Evolutionary conservation across 441 rosid species (phyloP), one percentile per base, ranked within the genome.

Genomic region (Biscutella laevigata): DNA sequence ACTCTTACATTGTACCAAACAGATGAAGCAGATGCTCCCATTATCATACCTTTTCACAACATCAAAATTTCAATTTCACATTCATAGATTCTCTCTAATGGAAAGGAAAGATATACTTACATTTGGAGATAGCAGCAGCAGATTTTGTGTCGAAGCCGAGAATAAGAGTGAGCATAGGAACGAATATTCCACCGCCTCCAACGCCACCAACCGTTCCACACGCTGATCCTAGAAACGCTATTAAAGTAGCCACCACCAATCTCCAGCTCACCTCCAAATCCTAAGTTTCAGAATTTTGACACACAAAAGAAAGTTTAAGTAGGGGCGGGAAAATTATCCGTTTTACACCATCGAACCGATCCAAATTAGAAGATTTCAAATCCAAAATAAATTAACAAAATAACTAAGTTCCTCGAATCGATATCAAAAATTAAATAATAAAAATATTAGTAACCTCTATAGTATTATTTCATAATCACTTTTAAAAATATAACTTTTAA

Each of bases 131-230:
- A 11, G 98, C 96, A 65, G 98, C 98, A 20, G 98, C 96, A 12
- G 98, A 91, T 56, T 91, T 91, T 11, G 98, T 80, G 40, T 91
- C 98, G 12, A 87, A 91, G 1, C 96, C 98, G 16, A 91, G 88
- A 12, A 91, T 58, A 58, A 91, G 72, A 43, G 92, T 91, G 44
- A 91, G 96, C 98, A 91, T 91, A 3, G 98, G 95, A 17, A 91
- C 98, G 22, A 91, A 91, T 41, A 91, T 87, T 54, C 98, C 98
- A 33, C 98, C 98, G 4, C 97, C 97, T 0, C 97, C 97, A 45
- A 90, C 89, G 2, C 97, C 95, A 11, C 97, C 97, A 6, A 87
- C 98, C 0, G 98, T 81, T 6, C 98, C 96, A 61, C 82, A 91
- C 0, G 96, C 95, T 4, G 98, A 91, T 11, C 98, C 96, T 29